A percentile compares a stretch with the other conserved stretches of the same genome.
Conservation (phyloP, 495 filamentous ascomycete species). For the Trichocladium antarcticum region DNA sequence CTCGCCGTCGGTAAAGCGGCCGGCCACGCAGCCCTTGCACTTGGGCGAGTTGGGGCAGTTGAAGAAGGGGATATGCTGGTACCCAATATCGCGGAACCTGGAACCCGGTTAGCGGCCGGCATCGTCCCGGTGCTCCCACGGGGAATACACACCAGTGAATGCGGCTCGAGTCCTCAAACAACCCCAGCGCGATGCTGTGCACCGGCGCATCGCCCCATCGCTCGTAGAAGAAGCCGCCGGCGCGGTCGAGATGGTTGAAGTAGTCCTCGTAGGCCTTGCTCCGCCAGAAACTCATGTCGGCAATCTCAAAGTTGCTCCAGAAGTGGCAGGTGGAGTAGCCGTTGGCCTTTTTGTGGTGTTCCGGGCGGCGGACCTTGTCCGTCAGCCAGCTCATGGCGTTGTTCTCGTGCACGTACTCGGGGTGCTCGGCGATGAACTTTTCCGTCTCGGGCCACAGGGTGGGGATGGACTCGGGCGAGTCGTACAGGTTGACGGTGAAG, state of each 20-base stretch:
- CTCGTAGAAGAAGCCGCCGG: conserved; percentile 98
- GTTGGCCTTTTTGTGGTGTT: conserved; percentile 66
- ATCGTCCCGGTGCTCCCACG: background rate
- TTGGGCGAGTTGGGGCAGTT: conserved; percentile 97
- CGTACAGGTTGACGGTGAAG: conserved; percentile 96
- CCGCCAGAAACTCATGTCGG: conserved; percentile 89
- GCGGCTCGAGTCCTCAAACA: conserved; percentile 83
- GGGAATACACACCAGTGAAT: conserved; percentile 74
- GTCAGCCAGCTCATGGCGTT: conserved; percentile 82
- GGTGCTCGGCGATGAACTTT: conserved; percentile 77
- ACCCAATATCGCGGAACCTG: conserved; percentile 99
- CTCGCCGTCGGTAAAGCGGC: conserved; percentile 80
- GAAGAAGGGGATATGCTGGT: conserved; percentile 96
- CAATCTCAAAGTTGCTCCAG: conserved; percentile 99
- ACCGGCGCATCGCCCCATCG: conserved; percentile 98
- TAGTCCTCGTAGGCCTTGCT: conserved; percentile 86
- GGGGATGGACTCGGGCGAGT: conserved; percentile 72
- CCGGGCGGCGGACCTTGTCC: conserved; percentile 63
- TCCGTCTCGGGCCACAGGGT: conserved; percentile 91
- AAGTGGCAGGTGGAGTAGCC: conserved; percentile 99
- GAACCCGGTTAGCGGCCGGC: conserved; percentile 7
- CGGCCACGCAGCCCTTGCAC: conserved; percentile 78
- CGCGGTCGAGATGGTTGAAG: conserved; percentile 88
- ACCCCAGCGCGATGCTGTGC: conserved; percentile 84
- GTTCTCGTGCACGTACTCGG: conserved; percentile 67